Evolutionary conservation across 2,329 filamentous ascomycete species (phyloP).

Genomic region (Camillea tinctor): DNA sequence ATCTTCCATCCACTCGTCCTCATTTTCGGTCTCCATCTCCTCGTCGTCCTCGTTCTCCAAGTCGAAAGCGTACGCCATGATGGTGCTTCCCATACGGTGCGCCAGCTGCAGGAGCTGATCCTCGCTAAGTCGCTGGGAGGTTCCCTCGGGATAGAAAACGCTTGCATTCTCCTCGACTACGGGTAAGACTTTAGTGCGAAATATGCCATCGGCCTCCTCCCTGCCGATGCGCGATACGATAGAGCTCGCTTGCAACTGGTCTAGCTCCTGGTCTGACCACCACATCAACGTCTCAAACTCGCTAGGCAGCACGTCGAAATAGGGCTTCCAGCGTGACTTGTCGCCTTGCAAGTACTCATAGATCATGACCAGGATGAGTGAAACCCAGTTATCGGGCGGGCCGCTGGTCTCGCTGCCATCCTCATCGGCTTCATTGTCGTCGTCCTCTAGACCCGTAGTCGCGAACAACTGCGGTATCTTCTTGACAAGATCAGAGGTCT

Average conservation of each 20-base stretch:
- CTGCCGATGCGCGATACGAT: conserved; percentile 77
- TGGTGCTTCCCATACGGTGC: conserved; percentile 81
- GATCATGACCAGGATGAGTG: conserved; percentile 73
- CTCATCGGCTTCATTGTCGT: conserved; percentile 38
- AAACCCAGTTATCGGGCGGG: conserved; percentile 53
- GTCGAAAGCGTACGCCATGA: conserved; percentile 94
- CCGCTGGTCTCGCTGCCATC: conserved; percentile 30
- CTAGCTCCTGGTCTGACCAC: conserved; percentile 71
- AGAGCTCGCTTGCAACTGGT: conserved; percentile 72
- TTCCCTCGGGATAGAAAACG: conserved; percentile 44
- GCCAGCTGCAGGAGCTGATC: conserved; percentile 52
- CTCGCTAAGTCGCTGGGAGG: conserved; percentile 37
- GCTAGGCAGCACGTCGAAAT: conserved; percentile 71
- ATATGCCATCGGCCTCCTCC: conserved; percentile 66
- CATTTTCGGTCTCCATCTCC: conserved; percentile 57
- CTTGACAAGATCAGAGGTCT: conserved; percentile 67
- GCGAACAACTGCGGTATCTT: conserved; percentile 55
- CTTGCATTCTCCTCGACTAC: conserved; percentile 44
- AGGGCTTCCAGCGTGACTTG: conserved; percentile 71
- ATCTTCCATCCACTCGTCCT: conserved; percentile 66
- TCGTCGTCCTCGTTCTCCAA: conserved; percentile 52
- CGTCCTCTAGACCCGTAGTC: conserved; percentile 34
- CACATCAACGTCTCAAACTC: conserved; percentile 87
- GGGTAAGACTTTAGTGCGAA: conserved; percentile 55
- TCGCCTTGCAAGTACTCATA: conserved; percentile 65